These are phyloP conservation scores for Penicillium cataractarum DNA, from an alignment of 495 filamentous ascomycete species.

Conservation along the genomic window DNA sequence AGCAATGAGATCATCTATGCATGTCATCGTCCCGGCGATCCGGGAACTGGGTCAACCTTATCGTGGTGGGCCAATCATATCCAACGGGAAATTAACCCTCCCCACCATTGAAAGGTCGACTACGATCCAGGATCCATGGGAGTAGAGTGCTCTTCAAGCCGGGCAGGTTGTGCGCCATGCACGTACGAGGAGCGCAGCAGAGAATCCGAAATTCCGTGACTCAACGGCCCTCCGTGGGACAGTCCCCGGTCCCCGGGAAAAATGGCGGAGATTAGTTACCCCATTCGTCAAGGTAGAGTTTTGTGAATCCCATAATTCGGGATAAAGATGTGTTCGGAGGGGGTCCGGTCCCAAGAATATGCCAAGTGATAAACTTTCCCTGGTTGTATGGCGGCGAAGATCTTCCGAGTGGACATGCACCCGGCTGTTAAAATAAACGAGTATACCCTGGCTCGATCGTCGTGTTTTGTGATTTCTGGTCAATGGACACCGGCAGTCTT, in stretches of 20 bases:
- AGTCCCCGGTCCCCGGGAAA: neutral
- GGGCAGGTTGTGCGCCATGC: neutral
- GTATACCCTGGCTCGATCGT: neutral
- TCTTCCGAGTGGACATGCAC: neutral
- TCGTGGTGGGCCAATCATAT: neutral
- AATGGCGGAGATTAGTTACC: neutral
- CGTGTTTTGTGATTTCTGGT: neutral
- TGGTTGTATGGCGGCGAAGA: neutral
- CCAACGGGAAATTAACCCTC: neutral
- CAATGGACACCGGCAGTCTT: neutral
- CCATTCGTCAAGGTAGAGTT: neutral
- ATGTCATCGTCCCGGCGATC: neutral
- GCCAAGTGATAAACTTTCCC: neutral
- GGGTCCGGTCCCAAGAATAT: neutral
- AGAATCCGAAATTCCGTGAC: neutral
- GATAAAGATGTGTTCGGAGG: neutral
- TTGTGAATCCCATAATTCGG: neutral
- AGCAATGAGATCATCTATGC: slow-evolving; percentile 1
- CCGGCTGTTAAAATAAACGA: neutral
- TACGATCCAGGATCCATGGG: neutral
- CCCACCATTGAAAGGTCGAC: neutral
- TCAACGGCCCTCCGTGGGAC: neutral
- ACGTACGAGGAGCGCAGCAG: neutral
- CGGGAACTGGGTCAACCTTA: slow-evolving; percentile 7
- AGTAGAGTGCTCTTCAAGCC: neutral